Base-by-base conservation (phyloP, 352 stramenopile genomes). In the Phytopythium kandeliae region DNA sequence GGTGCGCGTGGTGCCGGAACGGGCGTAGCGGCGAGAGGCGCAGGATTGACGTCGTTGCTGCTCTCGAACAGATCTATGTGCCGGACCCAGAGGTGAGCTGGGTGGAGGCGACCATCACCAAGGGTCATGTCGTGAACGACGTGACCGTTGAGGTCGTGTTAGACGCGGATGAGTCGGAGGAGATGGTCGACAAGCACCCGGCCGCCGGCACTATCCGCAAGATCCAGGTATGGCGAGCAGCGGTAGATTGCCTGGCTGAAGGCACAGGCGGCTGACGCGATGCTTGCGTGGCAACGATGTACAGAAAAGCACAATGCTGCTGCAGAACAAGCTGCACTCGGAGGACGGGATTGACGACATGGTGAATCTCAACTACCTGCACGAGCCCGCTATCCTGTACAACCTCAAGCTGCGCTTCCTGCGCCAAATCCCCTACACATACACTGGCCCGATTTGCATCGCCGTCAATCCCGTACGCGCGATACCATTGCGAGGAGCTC, bases 401-500 rank as follows among this genome's bases (percentile, higher is more conserved):
- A 97, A 96, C 71, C 74, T 97, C 34, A 86, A 92, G 63, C 66
- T 82, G 48, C 79, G 89, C 45, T 96, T 95, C 65, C 71, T 94
- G 58, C 68, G 70, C 48, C 71, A 88, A 48, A 85, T 96, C 58
- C 96, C 96, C 0, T 99, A 99, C 77, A 98, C 96, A 42, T 96
- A 97, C 64, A 97, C 96, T 19, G 95, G 95, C 37, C 86, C 97
- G 22, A 98, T 98, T 71, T 94, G 97, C 61, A 97, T 99, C 55
- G 96, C 96, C 22, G 91, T 98, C 30, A 99, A 99, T 66, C 96
- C 96, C 34, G 83, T 94, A 91, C 62, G 83, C n/a, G n/a, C n/a
- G n/a, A n/a, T n/a, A n/a, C n/a, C n/a, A n/a, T n/a, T n/a, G n/a
- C n/a, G n/a, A n/a, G n/a, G n/a, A n/a, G n/a, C n/a, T n/a, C n/a